Conservation (phyloP, 225 moss, liverwort and hornwort species). For the Polytrichum commune region DNA sequence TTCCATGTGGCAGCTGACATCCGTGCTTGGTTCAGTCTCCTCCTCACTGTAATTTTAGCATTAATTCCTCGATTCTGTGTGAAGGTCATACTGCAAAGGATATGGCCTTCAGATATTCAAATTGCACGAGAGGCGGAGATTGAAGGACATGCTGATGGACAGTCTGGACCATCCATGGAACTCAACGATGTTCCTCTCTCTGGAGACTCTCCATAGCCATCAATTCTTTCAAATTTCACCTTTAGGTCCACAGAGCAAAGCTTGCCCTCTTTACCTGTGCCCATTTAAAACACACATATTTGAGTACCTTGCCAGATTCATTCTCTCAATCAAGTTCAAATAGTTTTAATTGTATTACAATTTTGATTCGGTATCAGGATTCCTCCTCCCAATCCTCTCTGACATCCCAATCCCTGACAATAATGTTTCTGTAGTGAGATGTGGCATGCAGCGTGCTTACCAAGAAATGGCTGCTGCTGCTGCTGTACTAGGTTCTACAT, state of each 20-base stretch:
- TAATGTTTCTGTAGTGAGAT: no score
- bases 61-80: constrained; percentile 47
- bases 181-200: constrained; percentile 42
- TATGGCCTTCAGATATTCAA: constrained; percentile 56
- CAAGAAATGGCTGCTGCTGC: no score
- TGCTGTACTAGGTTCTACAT: no score
- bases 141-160: constrained; percentile 18
- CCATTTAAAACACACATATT: not conserved
- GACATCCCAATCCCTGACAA: no score
- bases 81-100: constrained; percentile 39
- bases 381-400: not conserved
- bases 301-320: constrained; percentile 1
- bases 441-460: no score
- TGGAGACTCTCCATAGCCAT: constrained; percentile 13
- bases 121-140: constrained; percentile 47
- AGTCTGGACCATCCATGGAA: constrained; percentile 35
- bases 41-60: constrained; percentile 40
- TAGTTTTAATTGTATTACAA: not conserved
- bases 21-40: constrained; percentile 43
- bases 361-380: not conserved
- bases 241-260: not conserved
- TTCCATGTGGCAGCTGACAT: constrained; percentile 33
- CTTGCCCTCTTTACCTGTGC: not conserved
- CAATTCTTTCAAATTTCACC: not conserved
- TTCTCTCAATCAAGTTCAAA: constrained; percentile 1